Evolutionary conservation across 139 green algal genomes (phyloP).

Genomic region (Microglena sp.): DNA sequence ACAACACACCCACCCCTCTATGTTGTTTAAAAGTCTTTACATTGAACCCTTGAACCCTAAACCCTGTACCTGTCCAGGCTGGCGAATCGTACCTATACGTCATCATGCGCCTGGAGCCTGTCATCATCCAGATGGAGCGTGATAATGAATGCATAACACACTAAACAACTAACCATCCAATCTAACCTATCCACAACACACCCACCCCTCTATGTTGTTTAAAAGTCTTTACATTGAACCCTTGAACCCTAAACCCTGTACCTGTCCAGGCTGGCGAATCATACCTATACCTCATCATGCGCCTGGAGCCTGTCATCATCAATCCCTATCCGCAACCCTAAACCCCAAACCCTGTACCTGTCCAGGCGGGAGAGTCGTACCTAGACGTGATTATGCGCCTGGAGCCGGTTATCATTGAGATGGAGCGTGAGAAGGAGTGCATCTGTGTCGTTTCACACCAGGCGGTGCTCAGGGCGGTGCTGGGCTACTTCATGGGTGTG

Average conservation of each 20-base stretch:
- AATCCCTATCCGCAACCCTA: no score
- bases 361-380: constrained; percentile 80
- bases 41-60: no score
- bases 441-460: constrained; percentile 80
- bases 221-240: no score
- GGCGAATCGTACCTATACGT: constrained; percentile 90
- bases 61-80: no score
- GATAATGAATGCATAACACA: constrained; percentile 76
- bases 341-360: no score
- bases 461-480: constrained; percentile 73
- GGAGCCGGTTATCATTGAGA: constrained; percentile 87
- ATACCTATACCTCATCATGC: constrained; percentile 86
- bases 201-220: no score
- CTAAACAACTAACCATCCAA: no score
- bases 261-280: constrained; percentile 59
- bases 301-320: constrained; percentile 84
- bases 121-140: constrained; percentile 85
- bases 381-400: constrained; percentile 83
- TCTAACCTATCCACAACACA: no score
- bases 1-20: no score
- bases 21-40: no score
- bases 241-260: no score
- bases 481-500: constrained; percentile 76
- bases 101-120: constrained; percentile 79
- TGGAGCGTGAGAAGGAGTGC: constrained; percentile 78